Evolutionary conservation across 352 stramenopile genomes (phyloP), one percentile per base, ranked within the genome.

Genomic region (Phytophthora fragariae): DNA sequence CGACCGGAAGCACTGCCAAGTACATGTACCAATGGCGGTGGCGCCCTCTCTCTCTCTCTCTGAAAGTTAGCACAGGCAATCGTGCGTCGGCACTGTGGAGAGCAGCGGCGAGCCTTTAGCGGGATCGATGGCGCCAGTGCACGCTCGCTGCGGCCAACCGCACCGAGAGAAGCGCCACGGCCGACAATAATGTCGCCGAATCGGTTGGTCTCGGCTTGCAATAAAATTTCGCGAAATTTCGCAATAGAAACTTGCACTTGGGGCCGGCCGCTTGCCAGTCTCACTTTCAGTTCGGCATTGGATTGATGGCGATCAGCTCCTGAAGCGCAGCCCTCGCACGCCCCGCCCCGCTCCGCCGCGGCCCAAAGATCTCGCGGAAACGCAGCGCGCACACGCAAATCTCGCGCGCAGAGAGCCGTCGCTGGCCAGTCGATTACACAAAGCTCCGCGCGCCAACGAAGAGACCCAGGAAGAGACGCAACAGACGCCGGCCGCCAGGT

Each of bases 241-340:
- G 29, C 37, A 24, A 60, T 39, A 62, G 35, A 50, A 68, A 59
- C 33, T 54, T 35, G 50, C n/a, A 61, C 15, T 37, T 41, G 7
- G 19, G 11, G n/a, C n/a, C 15, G n/a, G 17, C 33, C 33, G 3
- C 7, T 37, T 37, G 35, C 35, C 11, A 10, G 35, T 41, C 35
- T 55, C 56, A 15, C 24, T 49, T 47, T 50, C 58, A 64, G 47
- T 72, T 77, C 41, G 37, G 49, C 46, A 66, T 73, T 52, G 57
- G 58, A 73, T 75, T 60, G 61, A 80, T 80, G 72, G 73, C 54
- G 37, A 65, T 56, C 59, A 77, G 59, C 56, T 68, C 62, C 27
- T 65, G 62, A 69, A 21, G 41, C 41, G 41, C 44, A 29, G 44
- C 35, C 17, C 17, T 17, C 41, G 17, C 44, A 57, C 31, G 50